These are phyloP conservation scores for Cochliopodium minus DNA, from an alignment of 208 protist genomes.

Conservation along the genomic window DNA sequence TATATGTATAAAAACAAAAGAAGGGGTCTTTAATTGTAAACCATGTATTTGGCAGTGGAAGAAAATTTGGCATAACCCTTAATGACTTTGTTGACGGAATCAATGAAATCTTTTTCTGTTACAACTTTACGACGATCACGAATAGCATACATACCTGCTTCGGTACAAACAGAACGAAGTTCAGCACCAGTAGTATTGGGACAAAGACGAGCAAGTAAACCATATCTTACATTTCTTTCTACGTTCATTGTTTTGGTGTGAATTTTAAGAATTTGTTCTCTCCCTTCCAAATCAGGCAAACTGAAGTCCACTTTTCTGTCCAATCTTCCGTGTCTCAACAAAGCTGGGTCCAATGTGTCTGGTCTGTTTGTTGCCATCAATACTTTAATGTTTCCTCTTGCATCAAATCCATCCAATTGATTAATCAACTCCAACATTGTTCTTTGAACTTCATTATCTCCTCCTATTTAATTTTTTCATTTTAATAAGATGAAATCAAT, in stretches of 20 bases:
- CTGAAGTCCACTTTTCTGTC: slow-evolving; percentile 97
- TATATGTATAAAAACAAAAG: not conserved
- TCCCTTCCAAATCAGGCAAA: slow-evolving; percentile 91
- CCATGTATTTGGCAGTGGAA: slow-evolving; percentile 98
- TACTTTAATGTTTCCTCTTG: slow-evolving; percentile 97
- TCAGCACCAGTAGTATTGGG: slow-evolving; percentile 94
- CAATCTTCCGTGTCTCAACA: slow-evolving; percentile 94
- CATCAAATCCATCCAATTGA: slow-evolving; percentile 99
- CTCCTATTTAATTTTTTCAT: slow-evolving; percentile 34
- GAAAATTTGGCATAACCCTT: slow-evolving; percentile 99
- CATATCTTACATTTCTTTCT: slow-evolving; percentile 92
- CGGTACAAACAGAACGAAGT: slow-evolving; percentile 92
- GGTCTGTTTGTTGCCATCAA: slow-evolving; percentile 99
- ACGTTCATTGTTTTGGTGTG: slow-evolving; percentile 90
- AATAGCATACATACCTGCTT: slow-evolving; percentile 99
- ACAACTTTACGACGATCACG: slow-evolving; percentile 91
- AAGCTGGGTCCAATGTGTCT: slow-evolving; percentile 97
- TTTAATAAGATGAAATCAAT: not conserved
- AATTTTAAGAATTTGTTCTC: slow-evolving; percentile 93
- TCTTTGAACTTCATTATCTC: slow-evolving; percentile 97
- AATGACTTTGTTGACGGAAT: slow-evolving; percentile 99
- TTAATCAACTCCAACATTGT: slow-evolving; percentile 99
- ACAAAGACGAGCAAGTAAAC: slow-evolving; percentile 93
- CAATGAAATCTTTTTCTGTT: slow-evolving; percentile 98
- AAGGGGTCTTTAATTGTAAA: slow-evolving; percentile 81